These are phyloP conservation scores for Plenodomus lindquistii DNA, from an alignment of 2,329 filamentous ascomycete species.

Conservation along the genomic window DNA sequence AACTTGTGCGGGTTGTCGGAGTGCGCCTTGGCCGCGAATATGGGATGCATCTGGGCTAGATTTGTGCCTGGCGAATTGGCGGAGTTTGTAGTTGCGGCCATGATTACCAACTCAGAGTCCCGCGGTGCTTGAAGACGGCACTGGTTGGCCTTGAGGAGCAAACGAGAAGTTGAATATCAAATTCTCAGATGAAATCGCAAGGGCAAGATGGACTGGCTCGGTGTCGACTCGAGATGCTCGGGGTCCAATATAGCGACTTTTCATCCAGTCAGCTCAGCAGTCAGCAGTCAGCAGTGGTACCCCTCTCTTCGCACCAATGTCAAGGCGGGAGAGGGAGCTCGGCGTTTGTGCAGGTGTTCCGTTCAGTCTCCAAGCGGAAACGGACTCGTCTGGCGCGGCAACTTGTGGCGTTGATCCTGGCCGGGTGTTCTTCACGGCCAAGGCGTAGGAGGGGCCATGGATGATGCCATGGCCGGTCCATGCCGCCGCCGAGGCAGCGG, in stretches of 20 bases:
- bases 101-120: not conserved
- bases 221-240: not conserved
- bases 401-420: not conserved
- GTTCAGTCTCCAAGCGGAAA: no score
- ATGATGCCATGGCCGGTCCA: not conserved
- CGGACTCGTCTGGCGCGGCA: not conserved
- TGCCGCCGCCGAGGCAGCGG: not conserved
- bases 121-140: not conserved
- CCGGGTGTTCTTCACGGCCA: not conserved
- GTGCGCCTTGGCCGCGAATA: slow-evolving; percentile 7
- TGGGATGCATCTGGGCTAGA: slow-evolving; percentile 6
- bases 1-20: slow-evolving; percentile 9
- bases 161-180: slow-evolving; percentile 2
- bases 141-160: slow-evolving; percentile 15
- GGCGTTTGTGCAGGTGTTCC: not conserved
- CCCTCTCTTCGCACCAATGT: not conserved
- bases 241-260: not conserved
- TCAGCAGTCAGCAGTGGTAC: not conserved
- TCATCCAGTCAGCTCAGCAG: not conserved
- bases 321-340: not conserved
- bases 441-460: not conserved
- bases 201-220: slow-evolving; percentile 1
- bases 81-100: slow-evolving; percentile 9
- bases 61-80: slow-evolving; percentile 20
- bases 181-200: not conserved